phyloP scores from a whole-genome alignment of 768 basidiomycete genomes.

The Punctularia strigosozonata region DNA sequence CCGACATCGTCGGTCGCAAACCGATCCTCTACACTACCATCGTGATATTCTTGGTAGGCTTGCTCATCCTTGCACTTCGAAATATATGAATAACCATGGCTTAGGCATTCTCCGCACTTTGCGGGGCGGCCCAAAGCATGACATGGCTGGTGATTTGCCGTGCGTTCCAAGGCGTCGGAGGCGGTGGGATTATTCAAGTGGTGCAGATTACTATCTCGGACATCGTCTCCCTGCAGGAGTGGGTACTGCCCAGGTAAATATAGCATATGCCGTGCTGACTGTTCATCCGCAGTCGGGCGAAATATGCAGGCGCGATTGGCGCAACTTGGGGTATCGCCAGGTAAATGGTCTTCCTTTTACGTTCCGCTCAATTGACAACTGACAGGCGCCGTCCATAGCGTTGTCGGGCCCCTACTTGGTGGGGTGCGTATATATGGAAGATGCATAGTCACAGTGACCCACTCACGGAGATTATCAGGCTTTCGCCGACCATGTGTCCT shows the following conservation, averaged over 20 bases:
- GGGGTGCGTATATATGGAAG: slow-evolving; percentile 38
- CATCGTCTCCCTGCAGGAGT: slow-evolving; percentile 74
- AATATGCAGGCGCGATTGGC: slow-evolving; percentile 65
- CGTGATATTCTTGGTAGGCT: slow-evolving; percentile 49
- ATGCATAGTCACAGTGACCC: background rate
- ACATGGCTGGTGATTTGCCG: slow-evolving; percentile 66
- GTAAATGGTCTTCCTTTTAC: slow-evolving; percentile 10
- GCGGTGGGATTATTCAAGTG: slow-evolving; percentile 68
- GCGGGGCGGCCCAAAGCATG: slow-evolving; percentile 73
- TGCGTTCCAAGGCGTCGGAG: slow-evolving; percentile 77
- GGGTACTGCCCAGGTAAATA: slow-evolving; percentile 12
- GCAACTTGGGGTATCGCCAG: slow-evolving; percentile 69
- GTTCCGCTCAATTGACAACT: background rate
- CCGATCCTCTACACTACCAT: slow-evolving; percentile 60
- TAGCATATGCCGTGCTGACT: background rate
- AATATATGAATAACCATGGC: slow-evolving; percentile 20
- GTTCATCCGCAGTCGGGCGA: slow-evolving; percentile 44
- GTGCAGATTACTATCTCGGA: slow-evolving; percentile 74
- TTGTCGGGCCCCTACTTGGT: slow-evolving; percentile 71
- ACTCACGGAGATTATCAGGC: slow-evolving; percentile 24
- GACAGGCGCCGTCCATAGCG: slow-evolving; percentile 20
- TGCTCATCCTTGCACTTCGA: background rate
- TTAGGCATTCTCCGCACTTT: slow-evolving; percentile 61
- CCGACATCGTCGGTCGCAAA: slow-evolving; percentile 57
- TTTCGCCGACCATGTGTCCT: slow-evolving; percentile 63